Evolutionary conservation across 441 rosid genomes (phyloP).

Genomic region (Melastoma candidum): DNA sequence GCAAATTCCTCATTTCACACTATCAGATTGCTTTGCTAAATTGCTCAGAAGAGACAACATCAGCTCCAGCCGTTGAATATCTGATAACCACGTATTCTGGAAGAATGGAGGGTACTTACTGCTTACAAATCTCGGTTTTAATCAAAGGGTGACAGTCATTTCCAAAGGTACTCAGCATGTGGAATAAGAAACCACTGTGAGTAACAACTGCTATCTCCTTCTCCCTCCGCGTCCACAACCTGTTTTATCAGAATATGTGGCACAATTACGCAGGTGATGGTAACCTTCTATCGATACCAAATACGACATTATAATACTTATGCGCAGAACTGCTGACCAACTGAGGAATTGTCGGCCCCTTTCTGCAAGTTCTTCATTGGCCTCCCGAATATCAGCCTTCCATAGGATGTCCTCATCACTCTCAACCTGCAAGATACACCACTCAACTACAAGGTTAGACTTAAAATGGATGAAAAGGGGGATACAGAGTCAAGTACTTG

Average conservation of each 20-base stretch:
- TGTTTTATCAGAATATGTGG: conserved; percentile 5
- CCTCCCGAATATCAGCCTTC: conserved; percentile 43
- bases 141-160: conserved; percentile 9
- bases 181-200: conserved; percentile 63
- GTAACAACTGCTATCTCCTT: conserved; percentile 68
- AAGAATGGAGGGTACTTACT: conserved; percentile 1
- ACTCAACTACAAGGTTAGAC: not conserved
- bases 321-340: conserved; percentile 29
- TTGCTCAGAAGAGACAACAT: not conserved
- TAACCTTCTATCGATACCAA: not conserved
- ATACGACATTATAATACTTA: not conserved
- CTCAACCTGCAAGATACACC: conserved; percentile 35
- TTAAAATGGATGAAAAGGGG: not conserved
- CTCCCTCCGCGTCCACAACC: conserved; percentile 61
- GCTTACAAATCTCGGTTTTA: not conserved
- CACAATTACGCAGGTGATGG: not conserved
- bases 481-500: conserved; percentile 13
- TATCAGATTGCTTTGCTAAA: too few species aligned
- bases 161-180: conserved; percentile 33
- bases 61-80: not conserved
- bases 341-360: conserved; percentile 51
- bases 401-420: conserved; percentile 54
- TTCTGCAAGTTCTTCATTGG: conserved; percentile 35
- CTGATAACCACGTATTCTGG: conserved; percentile 20
- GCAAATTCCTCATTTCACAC: too few species aligned